Evolutionary conservation across 2,329 filamentous ascomycete species (phyloP).

Genomic region (Incumbomyces delicatus): DNA sequence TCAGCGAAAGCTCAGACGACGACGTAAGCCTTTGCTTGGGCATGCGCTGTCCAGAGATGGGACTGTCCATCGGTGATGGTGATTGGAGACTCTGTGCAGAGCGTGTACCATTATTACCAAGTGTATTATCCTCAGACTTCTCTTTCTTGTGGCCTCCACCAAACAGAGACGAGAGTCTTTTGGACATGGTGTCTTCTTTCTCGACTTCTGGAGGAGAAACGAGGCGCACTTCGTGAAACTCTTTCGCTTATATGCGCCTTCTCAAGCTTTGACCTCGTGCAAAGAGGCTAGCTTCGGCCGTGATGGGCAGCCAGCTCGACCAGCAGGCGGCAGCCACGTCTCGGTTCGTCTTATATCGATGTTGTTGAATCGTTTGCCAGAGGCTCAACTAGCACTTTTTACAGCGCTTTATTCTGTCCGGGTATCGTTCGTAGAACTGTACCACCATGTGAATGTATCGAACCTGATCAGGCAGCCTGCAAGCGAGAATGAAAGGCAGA

Average conservation of each 20-base stretch:
- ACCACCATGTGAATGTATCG: too few species aligned
- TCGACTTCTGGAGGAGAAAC: background rate
- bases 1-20: slow-evolving; percentile 13
- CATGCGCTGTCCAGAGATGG: slow-evolving; percentile 7
- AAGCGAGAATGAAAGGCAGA: too few species aligned
- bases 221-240: background rate
- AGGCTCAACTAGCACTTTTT: too few species aligned
- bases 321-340: too few species aligned
- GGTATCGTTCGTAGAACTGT: too few species aligned
- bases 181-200: slow-evolving; percentile 7
- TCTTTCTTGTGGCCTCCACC: slow-evolving; percentile 13
- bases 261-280: background rate
- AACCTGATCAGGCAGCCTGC: too few species aligned
- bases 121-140: background rate
- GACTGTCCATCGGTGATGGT: background rate
- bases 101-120: background rate
- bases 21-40: slow-evolving; percentile 13
- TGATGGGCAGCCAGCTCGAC: too few species aligned
- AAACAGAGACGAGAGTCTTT: slow-evolving; percentile 18
- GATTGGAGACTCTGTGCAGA: too few species aligned
- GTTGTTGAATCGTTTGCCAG: too few species aligned
- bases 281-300: too few species aligned
- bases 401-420: too few species aligned
- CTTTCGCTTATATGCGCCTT: background rate
- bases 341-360: too few species aligned